Conservation (phyloP, 352 stramenopile species). For the Aphanomyces invadans region DNA sequence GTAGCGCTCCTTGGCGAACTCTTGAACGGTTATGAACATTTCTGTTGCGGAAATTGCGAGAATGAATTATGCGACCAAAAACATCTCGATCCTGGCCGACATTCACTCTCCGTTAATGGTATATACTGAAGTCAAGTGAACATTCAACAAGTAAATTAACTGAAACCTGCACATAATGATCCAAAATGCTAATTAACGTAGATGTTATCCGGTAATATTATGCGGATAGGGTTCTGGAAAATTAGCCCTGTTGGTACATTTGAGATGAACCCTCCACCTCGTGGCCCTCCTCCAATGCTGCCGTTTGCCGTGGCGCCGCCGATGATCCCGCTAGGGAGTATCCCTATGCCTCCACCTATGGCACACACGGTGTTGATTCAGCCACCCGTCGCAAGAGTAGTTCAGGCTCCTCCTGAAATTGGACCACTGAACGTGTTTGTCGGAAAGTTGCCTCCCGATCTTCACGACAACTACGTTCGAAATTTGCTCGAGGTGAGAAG, state of each 20-base stretch:
- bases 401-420: constrained; percentile 21
- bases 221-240: background rate
- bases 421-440: constrained; percentile 42
- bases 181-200: no score
- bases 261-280: background rate
- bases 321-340: constrained; percentile 6
- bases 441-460: constrained; percentile 42
- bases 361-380: background rate
- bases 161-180: no score
- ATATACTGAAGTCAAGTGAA: background rate
- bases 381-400: background rate
- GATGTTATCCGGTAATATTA: background rate
- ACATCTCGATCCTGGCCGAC: no score
- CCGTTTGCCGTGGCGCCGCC: background rate
- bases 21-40: constrained; percentile 8
- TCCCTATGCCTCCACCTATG: background rate
- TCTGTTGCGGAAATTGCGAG: no score
- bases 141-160: no score
- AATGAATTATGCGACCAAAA: no score
- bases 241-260: background rate
- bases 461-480: constrained; percentile 47
- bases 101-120: no score
- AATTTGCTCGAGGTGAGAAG: constrained; percentile 39
- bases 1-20: background rate
- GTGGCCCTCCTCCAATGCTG: background rate